Percentiles rank a stretch among this genome's conserved stretches.
Evolutionary conservation across 768 basidiomycete genomes (phyloP).

Genomic region (Strobilomyces dryophilus): DNA sequence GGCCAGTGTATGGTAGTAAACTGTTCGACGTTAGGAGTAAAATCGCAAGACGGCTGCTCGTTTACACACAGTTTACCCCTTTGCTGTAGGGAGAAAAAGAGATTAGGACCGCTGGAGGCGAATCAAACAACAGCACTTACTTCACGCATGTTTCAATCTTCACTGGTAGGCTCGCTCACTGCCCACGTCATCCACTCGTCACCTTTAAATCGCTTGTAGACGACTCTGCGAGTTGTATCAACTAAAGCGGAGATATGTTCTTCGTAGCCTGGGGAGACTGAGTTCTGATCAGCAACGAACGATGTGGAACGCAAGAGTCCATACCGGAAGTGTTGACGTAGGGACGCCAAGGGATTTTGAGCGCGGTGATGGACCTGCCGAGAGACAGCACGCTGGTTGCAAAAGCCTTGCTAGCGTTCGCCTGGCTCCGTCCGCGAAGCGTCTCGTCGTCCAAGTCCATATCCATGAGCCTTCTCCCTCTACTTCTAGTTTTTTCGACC

Average conservation of each 20-base stretch:
- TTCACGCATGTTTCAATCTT: slow-evolving; percentile 6
- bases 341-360: not conserved
- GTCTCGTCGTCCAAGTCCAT: not conserved
- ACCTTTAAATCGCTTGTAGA: not conserved
- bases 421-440: not conserved
- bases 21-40: not conserved
- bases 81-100: not conserved
- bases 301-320: not conserved
- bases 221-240: not conserved
- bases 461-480: not conserved
- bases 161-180: not conserved
- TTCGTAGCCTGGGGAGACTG: slow-evolving; percentile 1
- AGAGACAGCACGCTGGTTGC: not conserved
- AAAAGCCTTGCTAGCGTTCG: not conserved
- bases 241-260: not conserved
- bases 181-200: slow-evolving; percentile 7
- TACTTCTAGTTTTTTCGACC: not conserved
- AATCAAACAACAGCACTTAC: not conserved
- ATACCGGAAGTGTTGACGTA: not conserved
- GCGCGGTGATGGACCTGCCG: not conserved
- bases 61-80: slow-evolving; percentile 1
- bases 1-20: not conserved
- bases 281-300: not conserved
- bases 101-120: not conserved
- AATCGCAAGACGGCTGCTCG: not conserved